A percentile compares a stretch with the other conserved stretches of the same genome.
These are phyloP conservation scores for Graphiopsis chlorocephala DNA, from an alignment of 2,329 filamentous ascomycete genomes.

Conservation along the genomic window DNA sequence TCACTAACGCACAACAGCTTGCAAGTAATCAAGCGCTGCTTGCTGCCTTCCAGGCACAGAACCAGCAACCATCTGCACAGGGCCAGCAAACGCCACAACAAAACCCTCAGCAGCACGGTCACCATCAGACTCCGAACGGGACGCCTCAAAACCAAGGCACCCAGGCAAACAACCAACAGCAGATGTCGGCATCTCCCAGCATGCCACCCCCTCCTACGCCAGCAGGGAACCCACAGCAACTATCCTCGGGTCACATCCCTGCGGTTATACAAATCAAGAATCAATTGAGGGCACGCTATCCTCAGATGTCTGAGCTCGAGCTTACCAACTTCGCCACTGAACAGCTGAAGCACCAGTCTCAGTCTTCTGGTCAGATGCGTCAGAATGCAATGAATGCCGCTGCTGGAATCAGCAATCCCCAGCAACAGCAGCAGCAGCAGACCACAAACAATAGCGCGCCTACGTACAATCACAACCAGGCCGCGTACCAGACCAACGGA, in stretches of 20 bases:
- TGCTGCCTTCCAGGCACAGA: constrained; percentile 28
- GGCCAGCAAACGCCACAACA: constrained; percentile 17
- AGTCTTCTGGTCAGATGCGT: constrained; percentile 31
- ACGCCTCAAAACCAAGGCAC: constrained; percentile 22
- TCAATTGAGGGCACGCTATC: constrained; percentile 51
- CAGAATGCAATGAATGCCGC: constrained; percentile 40
- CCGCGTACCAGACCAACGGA: constrained; percentile 27
- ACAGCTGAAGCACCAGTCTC: constrained; percentile 42
- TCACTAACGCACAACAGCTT: constrained; percentile 35
- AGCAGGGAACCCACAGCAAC: constrained; percentile 44
- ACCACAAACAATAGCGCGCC: constrained; percentile 21
- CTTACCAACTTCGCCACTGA: constrained; percentile 53
- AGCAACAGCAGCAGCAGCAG: constrained; percentile 13
- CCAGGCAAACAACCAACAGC: constrained; percentile 26
- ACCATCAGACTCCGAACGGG: constrained; percentile 16
- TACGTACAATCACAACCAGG: constrained; percentile 27
- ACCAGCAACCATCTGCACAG: constrained; percentile 17
- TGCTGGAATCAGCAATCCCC: constrained; percentile 29
- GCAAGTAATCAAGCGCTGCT: constrained; percentile 33
- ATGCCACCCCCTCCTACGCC: constrained; percentile 38
- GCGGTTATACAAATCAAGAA: constrained; percentile 54
- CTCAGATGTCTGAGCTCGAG: constrained; percentile 53
- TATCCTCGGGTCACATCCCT: constrained; percentile 54
- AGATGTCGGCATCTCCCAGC: constrained; percentile 34
- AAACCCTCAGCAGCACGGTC: constrained; percentile 18